Base-by-base conservation (phyloP, 306 rosid species). In the Carpinus fangiana region DNA sequence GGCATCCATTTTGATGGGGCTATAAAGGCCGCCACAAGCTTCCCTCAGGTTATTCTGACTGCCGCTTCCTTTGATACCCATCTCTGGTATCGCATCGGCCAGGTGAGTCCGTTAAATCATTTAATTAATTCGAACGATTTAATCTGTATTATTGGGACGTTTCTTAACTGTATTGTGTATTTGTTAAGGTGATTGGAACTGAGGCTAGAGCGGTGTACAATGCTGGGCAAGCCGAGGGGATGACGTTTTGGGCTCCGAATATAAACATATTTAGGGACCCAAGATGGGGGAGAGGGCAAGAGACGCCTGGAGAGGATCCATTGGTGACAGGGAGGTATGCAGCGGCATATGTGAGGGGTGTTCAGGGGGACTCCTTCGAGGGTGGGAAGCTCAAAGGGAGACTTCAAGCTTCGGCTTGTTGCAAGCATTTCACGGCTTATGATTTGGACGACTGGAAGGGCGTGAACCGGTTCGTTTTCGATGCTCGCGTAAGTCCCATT, bases 261-360 rank as follows among this genome's bases (percentile, higher is more conserved):
- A 93, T 95, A 0, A 95, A 95, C 86, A 89, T 95, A 14, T 95
- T 88, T 48, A 93, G 99, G 66, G 99, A 95, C 50, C 99, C 98
- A 1, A 82, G 99, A 79, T 95, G 98, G 99, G 98, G 99, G 0
- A 86, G 99, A 82, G 99, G 99, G 14, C 98, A 95, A 79, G 99
- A 95, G 71, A 95, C 99, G 4, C 90, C 98, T 2, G 99, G 99
- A 12, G 99, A 95, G 83, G 99, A 95, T 50, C 99, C 99, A 16
- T 3, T 80, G 72, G 38, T 93, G 20, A 74, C 89, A 3, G 89
- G 96, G 0, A 83, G 74, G 31, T 95, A 91, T 52, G 88, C 98
- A 0, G 89, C 86, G 76, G 85, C 96, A 1, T 95, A 54, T 73
- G 98, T 95, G 18, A 89, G 97, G 75, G 99, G 99, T 3, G 14